Percentiles rank a stretch among this genome's conserved stretches.
These are phyloP conservation scores for Backusella liffmaniae DNA, from an alignment of 192 early-diverging fungal genomes.

Conservation along the genomic window DNA sequence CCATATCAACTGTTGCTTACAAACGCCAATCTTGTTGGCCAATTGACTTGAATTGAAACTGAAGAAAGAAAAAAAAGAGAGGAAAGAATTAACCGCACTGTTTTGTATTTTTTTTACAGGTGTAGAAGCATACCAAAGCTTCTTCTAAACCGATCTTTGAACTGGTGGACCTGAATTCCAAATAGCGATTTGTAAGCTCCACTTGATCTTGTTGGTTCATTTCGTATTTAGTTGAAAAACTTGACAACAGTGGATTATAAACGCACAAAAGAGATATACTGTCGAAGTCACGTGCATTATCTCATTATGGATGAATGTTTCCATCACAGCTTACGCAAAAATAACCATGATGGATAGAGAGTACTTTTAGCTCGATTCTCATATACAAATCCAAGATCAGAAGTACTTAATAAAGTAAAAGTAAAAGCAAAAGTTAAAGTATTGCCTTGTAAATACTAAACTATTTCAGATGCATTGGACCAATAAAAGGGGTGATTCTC, in stretches of 20 bases:
- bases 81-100: neutral
- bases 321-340: too few species aligned
- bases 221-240: neutral
- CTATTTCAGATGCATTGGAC: too few species aligned
- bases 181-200: neutral
- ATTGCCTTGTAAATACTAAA: too few species aligned
- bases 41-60: constrained; percentile 9
- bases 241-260: neutral
- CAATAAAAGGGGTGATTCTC: too few species aligned
- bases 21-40: constrained; percentile 11
- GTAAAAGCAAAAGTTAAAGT: too few species aligned
- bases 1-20: neutral
- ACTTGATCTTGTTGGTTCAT: constrained; percentile 4
- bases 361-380: too few species aligned
- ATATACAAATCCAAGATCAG: too few species aligned
- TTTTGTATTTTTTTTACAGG: neutral
- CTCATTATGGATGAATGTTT: too few species aligned
- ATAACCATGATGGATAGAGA: too few species aligned
- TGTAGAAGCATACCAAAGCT: neutral
- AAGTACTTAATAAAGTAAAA: too few species aligned
- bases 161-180: neutral
- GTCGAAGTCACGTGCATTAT: neutral
- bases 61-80: neutral
- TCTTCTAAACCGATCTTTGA: constrained; percentile 12
- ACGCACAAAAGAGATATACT: neutral